phyloP scores from a whole-genome alignment of 768 basidiomycete genomes.

The Russula dissimulans region DNA sequence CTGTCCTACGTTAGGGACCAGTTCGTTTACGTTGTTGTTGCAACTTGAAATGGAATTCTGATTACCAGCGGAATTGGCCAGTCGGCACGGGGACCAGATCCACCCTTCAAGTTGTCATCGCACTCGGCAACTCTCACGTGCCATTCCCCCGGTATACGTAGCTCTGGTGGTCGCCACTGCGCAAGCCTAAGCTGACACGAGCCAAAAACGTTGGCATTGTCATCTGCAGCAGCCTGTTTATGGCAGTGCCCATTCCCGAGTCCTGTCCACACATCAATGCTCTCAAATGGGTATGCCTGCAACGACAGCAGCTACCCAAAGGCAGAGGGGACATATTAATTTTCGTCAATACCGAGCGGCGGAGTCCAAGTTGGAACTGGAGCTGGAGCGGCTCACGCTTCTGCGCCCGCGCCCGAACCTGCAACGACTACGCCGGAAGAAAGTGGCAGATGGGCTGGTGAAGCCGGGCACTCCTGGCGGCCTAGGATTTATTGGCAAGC shows the following conservation, averaged over 20 bases:
- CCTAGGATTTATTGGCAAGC: conserved; percentile 62
- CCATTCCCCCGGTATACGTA: background rate
- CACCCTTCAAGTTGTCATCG: no score
- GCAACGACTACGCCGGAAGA: conserved; percentile 35
- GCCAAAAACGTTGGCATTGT: background rate
- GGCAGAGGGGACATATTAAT: conserved; percentile 37
- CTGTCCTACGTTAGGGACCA: no score
- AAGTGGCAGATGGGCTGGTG: conserved; percentile 10
- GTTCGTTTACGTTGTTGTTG: no score
- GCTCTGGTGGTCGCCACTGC: background rate
- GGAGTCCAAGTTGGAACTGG: no score
- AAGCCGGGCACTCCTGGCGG: conserved; percentile 26
- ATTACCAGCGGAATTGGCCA: no score
- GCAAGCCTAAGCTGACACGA: background rate
- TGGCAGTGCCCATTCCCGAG: no score
- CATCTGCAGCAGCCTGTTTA: background rate
- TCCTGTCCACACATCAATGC: background rate
- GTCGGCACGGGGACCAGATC: no score
- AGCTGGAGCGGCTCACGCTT: conserved; percentile 25
- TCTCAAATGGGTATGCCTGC: background rate
- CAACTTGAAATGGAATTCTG: no score
- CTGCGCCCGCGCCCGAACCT: conserved; percentile 18
- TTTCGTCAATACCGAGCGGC: conserved; percentile 38
- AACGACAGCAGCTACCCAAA: background rate
- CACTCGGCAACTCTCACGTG: background rate